Evolutionary conservation across 768 basidiomycete species (phyloP), one percentile per base, ranked within the genome.

Genomic region (Suillus bovinus): DNA sequence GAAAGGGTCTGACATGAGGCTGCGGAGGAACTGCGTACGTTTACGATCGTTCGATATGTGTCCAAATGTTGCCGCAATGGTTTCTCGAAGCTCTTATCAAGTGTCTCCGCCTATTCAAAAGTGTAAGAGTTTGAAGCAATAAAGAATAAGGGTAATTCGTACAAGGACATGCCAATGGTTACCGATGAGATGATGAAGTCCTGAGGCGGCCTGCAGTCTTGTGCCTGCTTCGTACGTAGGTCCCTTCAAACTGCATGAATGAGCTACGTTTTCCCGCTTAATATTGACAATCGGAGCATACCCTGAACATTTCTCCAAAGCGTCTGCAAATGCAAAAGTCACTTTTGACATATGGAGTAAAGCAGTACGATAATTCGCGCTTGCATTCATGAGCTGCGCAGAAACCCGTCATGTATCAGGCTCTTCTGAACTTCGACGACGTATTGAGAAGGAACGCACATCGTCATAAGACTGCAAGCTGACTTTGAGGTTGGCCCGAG

Each of bases 121-220:
- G 27, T 29, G 62, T 67, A 59, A 53, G 58, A 29, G 58, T 56
- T n/a, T 34, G 22, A 58, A 56, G 29, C 56, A 29, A 53, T 33
- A 47, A 38, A 41, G 34, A 65, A 59, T 64, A 64, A 49, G 27
- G 41, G 62, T 41, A 33, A 44, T 60, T 81, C 87, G 63, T 64
- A 94, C 93, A 72, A 98, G 78, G 61, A 98, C 86, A 74, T 94
- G 93, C 84, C 92, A 94, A 67, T 96, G 93, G 72, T 96, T 96
- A 56, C 90, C 88, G 67, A 96, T 88, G 66, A 98, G 84, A 74
- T 96, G 91, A 74, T 96, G 93, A 49, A 98, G 77, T 5, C 96
- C 95, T 22, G 91, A 88, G 31, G 91, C 87, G 33, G 92, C 94
- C 70, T 94, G 91, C 50, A 96, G 78, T 63, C 91, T 83, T 27